Conservation (phyloP, 2,329 filamentous ascomycete genomes). For the Colletotrichum euphorbiae region DNA sequence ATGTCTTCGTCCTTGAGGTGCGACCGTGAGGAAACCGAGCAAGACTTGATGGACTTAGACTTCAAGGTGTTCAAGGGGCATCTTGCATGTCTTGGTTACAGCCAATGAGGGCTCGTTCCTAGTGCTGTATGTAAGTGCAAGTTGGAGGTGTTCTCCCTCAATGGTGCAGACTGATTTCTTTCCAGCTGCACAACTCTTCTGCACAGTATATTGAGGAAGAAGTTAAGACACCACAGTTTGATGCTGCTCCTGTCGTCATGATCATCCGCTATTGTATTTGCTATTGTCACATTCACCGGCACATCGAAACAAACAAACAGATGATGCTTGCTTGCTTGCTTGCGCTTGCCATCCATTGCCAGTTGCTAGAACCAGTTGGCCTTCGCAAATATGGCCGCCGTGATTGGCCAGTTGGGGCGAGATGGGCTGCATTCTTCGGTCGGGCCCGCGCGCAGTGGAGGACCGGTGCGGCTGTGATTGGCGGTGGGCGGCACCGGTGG, state of each 20-base stretch:
- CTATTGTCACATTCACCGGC: not conserved
- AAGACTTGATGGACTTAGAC: not conserved
- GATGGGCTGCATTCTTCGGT: not conserved
- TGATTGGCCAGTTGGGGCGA: not conserved
- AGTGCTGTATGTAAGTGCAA: not conserved
- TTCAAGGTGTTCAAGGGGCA: not conserved
- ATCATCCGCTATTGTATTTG: not conserved
- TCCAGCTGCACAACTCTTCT: not conserved
- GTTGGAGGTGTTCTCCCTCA: not conserved
- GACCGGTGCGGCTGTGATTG: not conserved
- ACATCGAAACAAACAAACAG: not conserved
- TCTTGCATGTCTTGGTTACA: not conserved
- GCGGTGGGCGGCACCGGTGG: not conserved
- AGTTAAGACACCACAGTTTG: not conserved
- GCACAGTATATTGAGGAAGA: not conserved
- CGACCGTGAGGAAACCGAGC: not conserved
- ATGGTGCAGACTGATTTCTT: not conserved
- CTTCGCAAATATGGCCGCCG: not conserved
- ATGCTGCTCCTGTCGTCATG: not conserved
- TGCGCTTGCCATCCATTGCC: not conserved
- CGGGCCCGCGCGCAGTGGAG: not conserved
- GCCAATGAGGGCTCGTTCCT: not conserved
- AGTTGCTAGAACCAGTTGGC: not conserved
- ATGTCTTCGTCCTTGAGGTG: not conserved
- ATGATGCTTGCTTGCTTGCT: not conserved